Base-by-base conservation (phyloP, 192 early-diverging fungal species). In the Pilaira anomala region DNA sequence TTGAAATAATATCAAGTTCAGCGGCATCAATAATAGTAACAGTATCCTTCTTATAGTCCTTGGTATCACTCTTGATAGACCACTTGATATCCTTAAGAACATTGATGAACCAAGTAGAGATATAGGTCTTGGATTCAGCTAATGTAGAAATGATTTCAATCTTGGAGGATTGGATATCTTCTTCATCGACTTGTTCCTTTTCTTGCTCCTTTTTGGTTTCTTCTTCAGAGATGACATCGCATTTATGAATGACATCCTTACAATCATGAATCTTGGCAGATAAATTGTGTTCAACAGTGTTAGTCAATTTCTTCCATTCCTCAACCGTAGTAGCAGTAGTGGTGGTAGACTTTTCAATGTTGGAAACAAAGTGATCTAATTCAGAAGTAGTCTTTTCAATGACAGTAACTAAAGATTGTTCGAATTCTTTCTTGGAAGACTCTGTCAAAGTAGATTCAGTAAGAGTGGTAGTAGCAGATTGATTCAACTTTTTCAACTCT, bases 371-470 rank as follows among this genome's bases (percentile, higher is more conserved):
- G 11, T 62, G 18, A 3, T 16, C n/a, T 14, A 39, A 44, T 13
- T 49, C 60, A 8, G 30, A 22, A 5, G 59, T 59, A 18, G 58
- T 21, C 21, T 67, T 67, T 33, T 67, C 48, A 28, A 44, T 51
- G 19, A 44, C 48, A 14, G 53, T 55, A 19, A 11, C 19, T 13
- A 55, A 21, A 30, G 53, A 19, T 3, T 36, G 14, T 2, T 55
- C 53, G 19, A 55, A 55, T 3, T n/a, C 29, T 19, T 14, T 18
- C 29, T 55, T 55, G 53, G 30, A n/a, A 30, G n/a, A 36, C n/a
- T 55, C n/a, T 3, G 18, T 33, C 19, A 55, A 1, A 9, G n/a
- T 59, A 12, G 7, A 14, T 21, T 13, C 39, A 42, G 40, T 24
- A 1, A 58, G 7, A 14, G 33, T 58, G 6, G 40, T 40, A 12